These are phyloP conservation scores for Colletotrichum siamense DNA, from an alignment of 2,329 filamentous ascomycete species.

Conservation along the genomic window DNA sequence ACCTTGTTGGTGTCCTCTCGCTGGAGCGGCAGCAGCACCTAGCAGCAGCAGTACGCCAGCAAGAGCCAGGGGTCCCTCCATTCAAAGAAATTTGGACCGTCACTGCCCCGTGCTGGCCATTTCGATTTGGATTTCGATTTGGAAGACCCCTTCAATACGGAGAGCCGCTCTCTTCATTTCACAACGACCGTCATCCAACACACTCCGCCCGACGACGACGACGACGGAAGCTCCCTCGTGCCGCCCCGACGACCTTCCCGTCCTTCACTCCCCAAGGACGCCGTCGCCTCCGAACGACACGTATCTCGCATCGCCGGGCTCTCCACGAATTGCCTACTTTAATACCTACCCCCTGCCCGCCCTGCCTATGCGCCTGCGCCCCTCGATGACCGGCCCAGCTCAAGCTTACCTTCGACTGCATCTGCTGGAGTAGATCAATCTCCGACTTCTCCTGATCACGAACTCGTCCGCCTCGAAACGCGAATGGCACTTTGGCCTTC, in stretches of 20 bases:
- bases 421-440: background rate
- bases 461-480: background rate
- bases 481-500: conserved; percentile 51
- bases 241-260: background rate
- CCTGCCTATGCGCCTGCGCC: conserved; percentile 22
- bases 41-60: background rate
- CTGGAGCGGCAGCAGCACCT: background rate
- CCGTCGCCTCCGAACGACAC: background rate
- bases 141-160: background rate
- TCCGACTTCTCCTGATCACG: background rate
- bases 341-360: background rate
- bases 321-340: background rate
- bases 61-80: conserved; percentile 13
- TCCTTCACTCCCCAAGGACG: background rate
- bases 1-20: background rate
- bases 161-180: conserved; percentile 19
- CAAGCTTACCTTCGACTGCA: background rate
- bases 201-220: background rate
- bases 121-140: background rate
- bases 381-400: conserved; percentile 15
- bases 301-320: background rate
- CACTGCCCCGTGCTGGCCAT: conserved; percentile 17
- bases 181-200: background rate
- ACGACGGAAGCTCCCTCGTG: background rate
- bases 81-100: conserved; percentile 23